phyloP scores from a whole-genome alignment of 202 grass and related monocot genomes.

The Eragrostis tef region DNA sequence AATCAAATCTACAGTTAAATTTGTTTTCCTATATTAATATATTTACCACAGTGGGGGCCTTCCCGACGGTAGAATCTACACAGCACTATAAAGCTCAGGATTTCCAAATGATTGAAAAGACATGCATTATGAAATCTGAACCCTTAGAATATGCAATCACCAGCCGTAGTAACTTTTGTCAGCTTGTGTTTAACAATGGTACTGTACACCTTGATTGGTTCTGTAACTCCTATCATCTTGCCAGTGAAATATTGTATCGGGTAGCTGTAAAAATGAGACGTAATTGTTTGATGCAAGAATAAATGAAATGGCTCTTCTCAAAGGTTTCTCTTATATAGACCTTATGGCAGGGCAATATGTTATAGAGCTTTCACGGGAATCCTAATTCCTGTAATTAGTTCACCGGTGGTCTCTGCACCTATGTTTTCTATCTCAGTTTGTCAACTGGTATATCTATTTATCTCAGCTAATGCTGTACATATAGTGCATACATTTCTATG shows the following conservation, averaged over 20 bases:
- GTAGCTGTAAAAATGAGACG: constrained; percentile 36
- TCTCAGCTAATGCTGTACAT: constrained; percentile 30
- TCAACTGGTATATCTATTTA: constrained; percentile 1
- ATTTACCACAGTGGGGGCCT: too few species aligned
- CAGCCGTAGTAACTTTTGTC: constrained; percentile 4
- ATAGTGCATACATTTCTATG: constrained; percentile 1
- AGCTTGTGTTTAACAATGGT: constrained; percentile 4
- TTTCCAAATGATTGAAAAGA: neutral
- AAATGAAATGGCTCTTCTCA: constrained; percentile 20
- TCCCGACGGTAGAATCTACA: too few species aligned
- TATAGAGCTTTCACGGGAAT: constrained; percentile 11
- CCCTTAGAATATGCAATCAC: neutral
- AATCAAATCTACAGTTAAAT: neutral
- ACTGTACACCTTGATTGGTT: neutral
- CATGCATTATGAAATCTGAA: constrained; percentile 15
- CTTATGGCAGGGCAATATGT: constrained; percentile 27
- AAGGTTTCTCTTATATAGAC: constrained; percentile 20
- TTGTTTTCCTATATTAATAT: too few species aligned
- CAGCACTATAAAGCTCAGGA: neutral
- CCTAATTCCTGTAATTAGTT: constrained; percentile 15
- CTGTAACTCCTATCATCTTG: neutral
- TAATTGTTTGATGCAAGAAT: constrained; percentile 1
- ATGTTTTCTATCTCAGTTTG: constrained; percentile 19
- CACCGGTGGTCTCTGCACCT: constrained; percentile 5
- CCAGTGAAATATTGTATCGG: too few species aligned